Base-by-base conservation (phyloP, 2,329 filamentous ascomycete species). In the Akanthomyces uredinophilus region DNA sequence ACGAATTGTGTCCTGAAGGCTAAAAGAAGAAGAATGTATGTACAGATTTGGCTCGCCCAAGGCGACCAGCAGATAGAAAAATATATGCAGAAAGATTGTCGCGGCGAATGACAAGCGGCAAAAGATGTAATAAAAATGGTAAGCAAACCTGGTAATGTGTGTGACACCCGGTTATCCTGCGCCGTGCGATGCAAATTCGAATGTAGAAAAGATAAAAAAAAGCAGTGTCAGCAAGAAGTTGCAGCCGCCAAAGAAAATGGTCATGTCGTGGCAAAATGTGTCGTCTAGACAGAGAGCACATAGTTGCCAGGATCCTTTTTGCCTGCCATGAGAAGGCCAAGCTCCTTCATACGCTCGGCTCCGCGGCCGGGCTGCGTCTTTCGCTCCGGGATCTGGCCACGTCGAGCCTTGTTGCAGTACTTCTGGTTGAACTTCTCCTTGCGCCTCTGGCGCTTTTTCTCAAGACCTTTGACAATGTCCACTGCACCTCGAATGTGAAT, bases 391-490 rank as follows among this genome's bases (percentile, higher is more conserved):
- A 83, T 79, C 68, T 85, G 82, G 14, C 84, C 83, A 70, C 92
- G 92, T 66, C 87, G 87, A 62, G 88, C 88, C 69, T 92, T 91
- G 72, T 92, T 88, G 78, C 91, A 96, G 71, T 94, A 89, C 74
- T 96, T 95, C 70, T 93, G 89, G 72, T 91, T 89, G 70, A 92
- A 90, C 76, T 97, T 96, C 76, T 98, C 93, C 77, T 90, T 92
- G 68, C 95, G 90, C 66, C 95, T 88, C 78, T 95, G 91, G 29
- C 93, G 89, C 79, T 96, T 98, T 76, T 91, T 89, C 78, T 99
- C 95, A 1, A 99, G 84, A 10, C 95, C 95, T 74, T 96, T 96
- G 75, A 97, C 91, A 65, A 97, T 99, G 75, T 98, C 95, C 67
- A 99, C 96, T 41, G 95, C 93, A n/a, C 92, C 92, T 65, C 95